These are phyloP conservation scores for Rhizopogon rudus DNA, from an alignment of 768 basidiomycete species.

Conservation along the genomic window DNA sequence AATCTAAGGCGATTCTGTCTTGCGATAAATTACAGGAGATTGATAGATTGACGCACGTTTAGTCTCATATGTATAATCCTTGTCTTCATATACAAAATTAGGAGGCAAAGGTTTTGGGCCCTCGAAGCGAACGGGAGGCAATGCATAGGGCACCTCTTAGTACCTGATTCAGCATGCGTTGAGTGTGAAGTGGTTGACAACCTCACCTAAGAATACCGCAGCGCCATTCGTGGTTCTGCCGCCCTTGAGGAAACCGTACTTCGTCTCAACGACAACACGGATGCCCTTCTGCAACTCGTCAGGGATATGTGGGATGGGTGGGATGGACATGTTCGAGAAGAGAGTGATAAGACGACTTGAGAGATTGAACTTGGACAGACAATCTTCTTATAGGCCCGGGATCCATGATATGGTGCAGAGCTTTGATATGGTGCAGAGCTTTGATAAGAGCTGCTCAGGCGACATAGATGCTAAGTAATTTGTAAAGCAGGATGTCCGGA, in stretches of 20 bases:
- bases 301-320: conserved; percentile 38
- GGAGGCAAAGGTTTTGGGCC: conserved; percentile 55
- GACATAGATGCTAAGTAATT: conserved; percentile 29
- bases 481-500: conserved; percentile 26
- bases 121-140: conserved; percentile 59
- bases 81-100: conserved; percentile 50
- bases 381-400: neutral
- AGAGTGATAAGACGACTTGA: neutral
- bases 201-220: conserved; percentile 58
- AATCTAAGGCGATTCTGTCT: conserved; percentile 34
- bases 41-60: conserved; percentile 35
- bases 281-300: conserved; percentile 46
- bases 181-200: neutral
- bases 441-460: neutral
- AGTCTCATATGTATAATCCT: conserved; percentile 57
- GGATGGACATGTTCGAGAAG: neutral
- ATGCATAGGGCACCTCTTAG: conserved; percentile 69
- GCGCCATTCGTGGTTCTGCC: conserved; percentile 57
- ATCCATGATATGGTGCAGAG: neutral
- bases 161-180: neutral
- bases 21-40: neutral
- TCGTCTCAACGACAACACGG: conserved; percentile 47
- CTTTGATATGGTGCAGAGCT: conserved; percentile 25
- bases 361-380: neutral
- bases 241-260: conserved; percentile 51